phyloP scores from a whole-genome alignment of 1,284 basidiomycete species.

The Apiotrichum brassicae region DNA sequence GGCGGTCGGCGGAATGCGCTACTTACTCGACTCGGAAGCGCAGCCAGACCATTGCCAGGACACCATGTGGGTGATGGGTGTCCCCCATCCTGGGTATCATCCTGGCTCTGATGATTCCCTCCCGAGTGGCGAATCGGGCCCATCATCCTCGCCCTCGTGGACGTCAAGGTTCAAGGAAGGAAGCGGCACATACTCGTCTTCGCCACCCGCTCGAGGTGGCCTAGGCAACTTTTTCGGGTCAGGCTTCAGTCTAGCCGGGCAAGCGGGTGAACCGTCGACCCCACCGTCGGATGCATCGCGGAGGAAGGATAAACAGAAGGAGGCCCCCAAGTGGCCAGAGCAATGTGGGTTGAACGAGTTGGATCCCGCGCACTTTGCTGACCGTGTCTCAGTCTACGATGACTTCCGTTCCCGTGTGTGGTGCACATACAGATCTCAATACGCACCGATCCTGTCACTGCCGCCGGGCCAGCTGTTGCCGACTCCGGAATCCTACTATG shows the following conservation, averaged over 20 bases:
- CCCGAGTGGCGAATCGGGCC: neutral
- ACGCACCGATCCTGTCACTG: slow-evolving; percentile 67
- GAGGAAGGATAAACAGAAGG: slow-evolving; percentile 27
- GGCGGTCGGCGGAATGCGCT: slow-evolving; percentile 55
- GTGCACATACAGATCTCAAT: slow-evolving; percentile 88
- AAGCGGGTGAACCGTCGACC: slow-evolving; percentile 4
- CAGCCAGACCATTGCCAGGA: slow-evolving; percentile 70
- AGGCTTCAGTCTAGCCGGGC: slow-evolving; percentile 10
- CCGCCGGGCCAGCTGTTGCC: slow-evolving; percentile 34
- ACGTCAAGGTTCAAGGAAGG: slow-evolving; percentile 7
- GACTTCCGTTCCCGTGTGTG: slow-evolving; percentile 84
- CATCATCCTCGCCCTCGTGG: slow-evolving; percentile 10
- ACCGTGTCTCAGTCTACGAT: slow-evolving; percentile 61
- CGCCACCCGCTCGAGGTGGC: slow-evolving; percentile 20
- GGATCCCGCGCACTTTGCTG: slow-evolving; percentile 41
- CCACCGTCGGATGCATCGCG: slow-evolving; percentile 4
- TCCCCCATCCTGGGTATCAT: slow-evolving; percentile 56
- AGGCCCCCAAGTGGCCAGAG: slow-evolving; percentile 41
- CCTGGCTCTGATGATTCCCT: slow-evolving; percentile 18
- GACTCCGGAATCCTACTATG: slow-evolving; percentile 46
- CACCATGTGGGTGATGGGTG: slow-evolving; percentile 76
- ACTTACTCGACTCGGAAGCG: slow-evolving; percentile 71
- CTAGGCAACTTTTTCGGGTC: slow-evolving; percentile 43
- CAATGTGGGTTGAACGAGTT: slow-evolving; percentile 40
- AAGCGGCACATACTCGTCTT: slow-evolving; percentile 3